Evolutionary conservation across 345 rosid species (phyloP), one percentile per base, ranked within the genome.

Genomic region (Eucalyptus decipiens): DNA sequence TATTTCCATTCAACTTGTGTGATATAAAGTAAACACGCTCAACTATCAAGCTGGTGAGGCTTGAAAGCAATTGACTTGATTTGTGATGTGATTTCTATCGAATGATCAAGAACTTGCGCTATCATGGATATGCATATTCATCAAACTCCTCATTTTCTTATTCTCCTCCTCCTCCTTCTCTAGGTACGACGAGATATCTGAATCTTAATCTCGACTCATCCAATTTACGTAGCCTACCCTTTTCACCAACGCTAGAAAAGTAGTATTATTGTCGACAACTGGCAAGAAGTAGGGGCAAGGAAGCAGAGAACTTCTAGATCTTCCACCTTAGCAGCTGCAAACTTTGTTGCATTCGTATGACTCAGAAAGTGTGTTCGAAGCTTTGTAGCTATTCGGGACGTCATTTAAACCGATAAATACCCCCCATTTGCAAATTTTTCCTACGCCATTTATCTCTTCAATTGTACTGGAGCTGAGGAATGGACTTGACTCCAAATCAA

Each of bases 81-180:
- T n/a, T 6, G 0, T 16, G 19, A 8, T 65, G 0, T 5, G 10
- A 4, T 65, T n/a, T 65, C 76, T 16, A 65, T 65, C 37, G 21
- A 65, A 65, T 65, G 3, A 65, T 65, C 21, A 0, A 24, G 30
- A 0, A 56, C 28, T 56, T 0, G 62, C 30, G 62, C 0, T 24
- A 56, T 56, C 62, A 56, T 5, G 62, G 30, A 24, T 56, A 24
- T 56, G 42, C 0, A 1, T 34, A 34, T 72, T 34, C 43, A 18
- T 5, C 26, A 34, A 34, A 34, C 23, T 43, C 26, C 21, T 67
- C 1, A 13, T 65, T 32, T 15, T 15, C 19, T 16, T 0, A 7
- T 34, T 0, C 19, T 69, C 43, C 19, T 65, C 40, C 34, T 32
- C 37, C 9, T 67, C 10, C 23, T 69, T 69, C 43, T 34, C 30